A percentile compares a stretch with the other conserved stretches of the same genome.
Conservation (phyloP, 2,329 filamentous ascomycete genomes). For the Ophiostoma perfectum region DNA sequence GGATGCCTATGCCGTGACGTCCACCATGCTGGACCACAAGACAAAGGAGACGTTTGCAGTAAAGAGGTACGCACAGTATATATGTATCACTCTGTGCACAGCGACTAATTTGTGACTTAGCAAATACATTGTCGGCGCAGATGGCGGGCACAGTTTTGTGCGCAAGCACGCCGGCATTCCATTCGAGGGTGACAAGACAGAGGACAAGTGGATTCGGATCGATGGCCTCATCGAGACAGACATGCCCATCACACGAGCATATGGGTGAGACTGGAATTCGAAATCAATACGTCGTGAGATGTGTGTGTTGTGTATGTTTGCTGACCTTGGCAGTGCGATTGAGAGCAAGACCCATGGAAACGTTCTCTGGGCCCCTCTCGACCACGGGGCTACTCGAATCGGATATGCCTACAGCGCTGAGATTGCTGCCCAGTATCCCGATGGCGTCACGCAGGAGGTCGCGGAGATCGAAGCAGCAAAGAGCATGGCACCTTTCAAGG, state of each 20-base stretch:
- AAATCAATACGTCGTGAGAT: no score
- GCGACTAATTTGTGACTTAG: slow-evolving; percentile 25
- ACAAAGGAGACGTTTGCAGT: slow-evolving; percentile 65
- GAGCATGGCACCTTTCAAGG: slow-evolving; percentile 38
- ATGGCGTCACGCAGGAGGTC: slow-evolving; percentile 42
- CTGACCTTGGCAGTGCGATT: slow-evolving; percentile 33
- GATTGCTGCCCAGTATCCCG: slow-evolving; percentile 34
- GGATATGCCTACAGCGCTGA: slow-evolving; percentile 47
- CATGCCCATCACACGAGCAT: slow-evolving; percentile 43
- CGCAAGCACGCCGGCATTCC: slow-evolving; percentile 42
- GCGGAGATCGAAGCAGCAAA: slow-evolving; percentile 48
- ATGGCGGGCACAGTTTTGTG: slow-evolving; percentile 47
- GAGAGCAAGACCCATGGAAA: slow-evolving; percentile 50
- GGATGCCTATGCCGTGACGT: slow-evolving; percentile 82
- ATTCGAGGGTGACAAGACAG: slow-evolving; percentile 45
- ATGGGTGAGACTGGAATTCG: slow-evolving; percentile 31
- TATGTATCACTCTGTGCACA: no score
- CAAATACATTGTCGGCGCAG: slow-evolving; percentile 47
- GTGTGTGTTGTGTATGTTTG: no score
- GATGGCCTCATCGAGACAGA: slow-evolving; percentile 47
- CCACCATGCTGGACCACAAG: slow-evolving; percentile 73
- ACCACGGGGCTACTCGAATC: slow-evolving; percentile 49
- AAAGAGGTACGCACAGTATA: slow-evolving; percentile 44
- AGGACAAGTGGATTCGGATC: slow-evolving; percentile 50
- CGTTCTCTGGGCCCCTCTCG: slow-evolving; percentile 50